A percentile compares a stretch with the other conserved stretches of the same genome.
phyloP scores from a whole-genome alignment of 176 grass and related monocot species.

The Alloteropsis semialata region DNA sequence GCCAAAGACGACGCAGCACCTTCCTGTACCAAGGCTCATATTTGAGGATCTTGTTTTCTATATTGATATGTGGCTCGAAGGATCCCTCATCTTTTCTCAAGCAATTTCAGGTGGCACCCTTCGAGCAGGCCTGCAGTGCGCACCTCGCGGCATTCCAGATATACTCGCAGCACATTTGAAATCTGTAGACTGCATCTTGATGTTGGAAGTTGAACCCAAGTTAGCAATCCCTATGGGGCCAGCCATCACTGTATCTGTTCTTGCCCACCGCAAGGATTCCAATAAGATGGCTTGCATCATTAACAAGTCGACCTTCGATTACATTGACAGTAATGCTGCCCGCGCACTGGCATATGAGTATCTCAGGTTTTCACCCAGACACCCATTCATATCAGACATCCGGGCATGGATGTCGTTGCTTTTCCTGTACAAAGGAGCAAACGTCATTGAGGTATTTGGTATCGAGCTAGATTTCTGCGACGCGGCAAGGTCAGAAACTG shows the following conservation, averaged over 20 bases:
- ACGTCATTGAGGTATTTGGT: conserved; percentile 62
- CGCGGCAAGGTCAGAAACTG: conserved; percentile 54
- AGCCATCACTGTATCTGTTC: conserved; percentile 49
- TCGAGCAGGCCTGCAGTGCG: conserved; percentile 42
- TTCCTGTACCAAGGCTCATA: conserved; percentile 56
- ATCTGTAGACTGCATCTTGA: conserved; percentile 50
- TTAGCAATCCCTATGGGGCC: conserved; percentile 36
- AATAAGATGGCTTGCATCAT: conserved; percentile 68
- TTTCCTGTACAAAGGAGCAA: conserved; percentile 46
- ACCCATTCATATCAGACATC: conserved; percentile 74
- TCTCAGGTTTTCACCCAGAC: conserved; percentile 65
- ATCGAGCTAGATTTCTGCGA: conserved; percentile 87
- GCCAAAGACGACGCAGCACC: conserved; percentile 25
- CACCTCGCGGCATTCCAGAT: conserved; percentile 51
- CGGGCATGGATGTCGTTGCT: conserved; percentile 76
- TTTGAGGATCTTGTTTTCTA: conserved; percentile 70
- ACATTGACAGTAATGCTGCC: conserved; percentile 58
- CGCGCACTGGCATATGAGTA: conserved; percentile 73
- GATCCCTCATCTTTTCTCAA: conserved; percentile 53
- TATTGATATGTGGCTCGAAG: conserved; percentile 73
- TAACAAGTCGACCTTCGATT: conserved; percentile 65
- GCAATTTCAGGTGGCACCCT: conserved; percentile 56
- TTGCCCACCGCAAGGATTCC: conserved; percentile 60
- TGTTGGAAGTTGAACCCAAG: conserved; percentile 65
- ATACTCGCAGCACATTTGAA: conserved; percentile 55